phyloP scores from a whole-genome alignment of 306 rosid species.

The Malus domestica region DNA sequence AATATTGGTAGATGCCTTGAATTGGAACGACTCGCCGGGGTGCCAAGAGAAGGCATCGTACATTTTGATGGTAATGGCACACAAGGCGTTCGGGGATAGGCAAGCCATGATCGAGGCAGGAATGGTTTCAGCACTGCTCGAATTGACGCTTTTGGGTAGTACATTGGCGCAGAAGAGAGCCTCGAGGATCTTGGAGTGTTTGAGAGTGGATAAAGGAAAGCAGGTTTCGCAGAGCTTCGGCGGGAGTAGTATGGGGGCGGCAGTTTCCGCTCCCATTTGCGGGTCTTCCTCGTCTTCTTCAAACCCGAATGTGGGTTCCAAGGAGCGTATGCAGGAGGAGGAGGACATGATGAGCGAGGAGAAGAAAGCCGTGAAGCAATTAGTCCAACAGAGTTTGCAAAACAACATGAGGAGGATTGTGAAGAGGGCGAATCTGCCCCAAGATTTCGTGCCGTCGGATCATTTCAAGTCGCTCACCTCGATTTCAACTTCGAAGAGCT shows the following conservation, averaged over 20 bases:
- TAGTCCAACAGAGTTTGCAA: constrained; percentile 90
- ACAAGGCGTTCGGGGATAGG: constrained; percentile 71
- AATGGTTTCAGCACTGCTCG: constrained; percentile 68
- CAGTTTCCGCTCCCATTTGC: constrained; percentile 74
- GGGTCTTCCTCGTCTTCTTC: constrained; percentile 51
- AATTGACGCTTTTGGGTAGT: constrained; percentile 79
- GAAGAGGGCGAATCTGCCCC: constrained; percentile 87
- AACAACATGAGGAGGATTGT: constrained; percentile 88
- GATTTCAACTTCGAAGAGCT: constrained; percentile 84
- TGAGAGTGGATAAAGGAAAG: constrained; percentile 77
- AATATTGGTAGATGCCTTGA: constrained; percentile 59
- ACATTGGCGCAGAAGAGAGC: constrained; percentile 94
- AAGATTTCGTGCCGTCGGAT: constrained; percentile 68
- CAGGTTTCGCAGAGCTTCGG: constrained; percentile 48
- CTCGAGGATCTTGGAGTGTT: constrained; percentile 74
- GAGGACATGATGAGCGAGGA: constrained; percentile 77
- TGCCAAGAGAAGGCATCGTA: constrained; percentile 92
- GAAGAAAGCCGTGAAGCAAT: constrained; percentile 88
- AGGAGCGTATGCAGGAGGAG: constrained; percentile 40
- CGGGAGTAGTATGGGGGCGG: constrained; percentile 46
- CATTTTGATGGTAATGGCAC: constrained; percentile 93
- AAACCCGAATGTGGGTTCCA: constrained; percentile 33
- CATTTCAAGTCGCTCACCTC: constrained; percentile 68
- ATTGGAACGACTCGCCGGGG: constrained; percentile 79
- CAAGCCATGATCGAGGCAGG: constrained; percentile 93